Evolutionary conservation across 2,329 filamentous ascomycete species (phyloP).

Genomic region (Whalleya microplaca): DNA sequence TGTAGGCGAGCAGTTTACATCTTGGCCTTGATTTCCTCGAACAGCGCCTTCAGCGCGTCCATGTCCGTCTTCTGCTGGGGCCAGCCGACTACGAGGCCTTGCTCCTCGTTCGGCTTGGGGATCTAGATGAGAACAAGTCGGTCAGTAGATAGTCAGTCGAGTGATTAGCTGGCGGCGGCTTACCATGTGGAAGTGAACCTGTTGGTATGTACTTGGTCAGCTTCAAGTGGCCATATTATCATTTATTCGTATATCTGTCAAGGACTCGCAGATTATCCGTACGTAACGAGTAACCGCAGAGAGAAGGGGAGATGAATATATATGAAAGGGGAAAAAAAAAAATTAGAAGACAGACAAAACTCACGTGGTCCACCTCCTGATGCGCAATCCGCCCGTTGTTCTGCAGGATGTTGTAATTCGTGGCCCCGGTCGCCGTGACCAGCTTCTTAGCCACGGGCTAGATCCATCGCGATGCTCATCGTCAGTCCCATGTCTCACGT

Average conservation of each 20-base stretch:
- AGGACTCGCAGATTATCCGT: no score
- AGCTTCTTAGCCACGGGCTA: constrained; percentile 88
- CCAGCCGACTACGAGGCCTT: constrained; percentile 84
- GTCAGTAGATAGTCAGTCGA: constrained; percentile 3
- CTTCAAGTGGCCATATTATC: no score
- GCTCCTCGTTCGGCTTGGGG: constrained; percentile 83
- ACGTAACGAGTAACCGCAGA: no score
- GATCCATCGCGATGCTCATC: neutral
- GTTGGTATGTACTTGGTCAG: constrained; percentile 9
- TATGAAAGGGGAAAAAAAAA: constrained; percentile 1
- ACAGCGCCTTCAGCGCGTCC: constrained; percentile 77
- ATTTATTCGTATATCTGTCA: neutral
- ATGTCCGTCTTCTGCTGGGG: constrained; percentile 76
- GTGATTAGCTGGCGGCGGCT: constrained; percentile 26
- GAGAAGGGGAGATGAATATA: neutral
- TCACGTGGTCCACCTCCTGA: constrained; percentile 89
- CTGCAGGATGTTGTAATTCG: constrained; percentile 91
- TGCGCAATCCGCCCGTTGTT: constrained; percentile 94
- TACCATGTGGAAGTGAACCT: constrained; percentile 96
- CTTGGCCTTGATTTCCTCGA: constrained; percentile 86
- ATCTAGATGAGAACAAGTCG: constrained; percentile 60
- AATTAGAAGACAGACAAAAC: constrained; percentile 36
- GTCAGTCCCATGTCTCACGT: neutral
- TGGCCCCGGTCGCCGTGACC: constrained; percentile 72
- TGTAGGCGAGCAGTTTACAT: constrained; percentile 60